Base-by-base conservation (phyloP, 2,329 filamentous ascomycete genomes). In the Pseudogymnoascus sp. region DNA sequence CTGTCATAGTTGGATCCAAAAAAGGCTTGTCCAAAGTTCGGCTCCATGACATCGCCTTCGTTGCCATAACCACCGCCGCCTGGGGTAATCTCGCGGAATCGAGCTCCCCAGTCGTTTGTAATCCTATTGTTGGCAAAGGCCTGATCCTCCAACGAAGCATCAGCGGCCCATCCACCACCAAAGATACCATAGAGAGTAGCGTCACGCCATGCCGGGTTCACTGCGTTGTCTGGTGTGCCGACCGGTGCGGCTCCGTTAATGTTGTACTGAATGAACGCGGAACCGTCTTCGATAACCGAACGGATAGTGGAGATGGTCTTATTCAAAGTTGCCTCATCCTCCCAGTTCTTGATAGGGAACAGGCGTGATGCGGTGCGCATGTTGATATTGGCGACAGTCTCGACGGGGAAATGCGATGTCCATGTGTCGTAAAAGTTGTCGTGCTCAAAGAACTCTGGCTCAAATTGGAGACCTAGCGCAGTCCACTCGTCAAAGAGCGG, bases 31-130 rank as follows among this genome's bases (percentile, higher is more conserved):
- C 79, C 73, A 69, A 74, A 81, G 60, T 77, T 65, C 0, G 72
- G 71, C 69, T 80, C 73, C 38, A 70, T 71, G 60, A 78, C 76
- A 70, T 82, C 76, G 1, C 77, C 79, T 71, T 84, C 81, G 66
- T 81, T 82, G 73, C 78, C 72, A 69, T 81, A 81, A 1, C 75
- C 72, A 2, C 76, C 78, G 11, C 73, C 71, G 0, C 73, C 75
- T 0, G 78, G 77, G 0, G 77, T 77, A 15, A 74, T 71, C 3
- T 63, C 68, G 65, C 74, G 71, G 29, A 75, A 66, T 38, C 65
- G 64, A 42, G 69, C 68, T 63, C 71, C 68, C 62, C 70, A 69
- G 60, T 68, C 67, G 19, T 72, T 64, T 31, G 73, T 75, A 10
- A 74, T 63, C n/a, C 69, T 70, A 60, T 68, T 68, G 29, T 73